Evolutionary conservation across 805 yeast genomes (phyloP), one percentile per base, ranked within the genome.

Genomic region (Cyberlindnera xishuangbannaensis): DNA sequence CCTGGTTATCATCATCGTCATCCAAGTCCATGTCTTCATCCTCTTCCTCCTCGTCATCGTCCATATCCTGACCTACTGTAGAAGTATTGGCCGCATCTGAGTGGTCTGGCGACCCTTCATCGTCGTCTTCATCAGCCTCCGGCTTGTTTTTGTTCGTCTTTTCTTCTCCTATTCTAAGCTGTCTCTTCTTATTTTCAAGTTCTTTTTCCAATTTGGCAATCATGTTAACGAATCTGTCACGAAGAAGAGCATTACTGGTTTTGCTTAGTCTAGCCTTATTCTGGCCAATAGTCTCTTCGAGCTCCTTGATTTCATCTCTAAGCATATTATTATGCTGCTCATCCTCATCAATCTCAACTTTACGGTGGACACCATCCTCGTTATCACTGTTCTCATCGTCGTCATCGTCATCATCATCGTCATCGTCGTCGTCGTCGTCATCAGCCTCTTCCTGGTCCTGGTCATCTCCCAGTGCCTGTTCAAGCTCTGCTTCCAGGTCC

Each of bases 291-390:
- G 90, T 87, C 12, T 69, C 49, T 53, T 83, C 87, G 40, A 92
- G 67, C 51, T 92, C 98, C 6, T 68, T 61, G 37, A 92, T 78
- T 56, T 88, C 97, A 58, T 90, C 97, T 40, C 74, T 76, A 36
- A 92, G 63, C 44, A 86, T 68, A 49, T 83, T 87, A 45, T 69
- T 68, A 55, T 84, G 84, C 47, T 78, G 80, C 31, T 69, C 70
- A 35, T 67, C 75, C 3, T 65, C 73, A 1, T 65, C 73, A 4
- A 43, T 30, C 15, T 43, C 47, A 6, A 37, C 43, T 25, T 43
- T 43, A 15, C 44, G 42, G 30, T 37, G 41, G 31, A 36, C 16
- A 4, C 59, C 67, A 5, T 55, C 56, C 12, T 51, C 53, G 12
- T 53, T 55, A 13, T 57, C 63, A 28, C 57, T 61, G 14, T 47